phyloP scores from a whole-genome alignment of 2,329 filamentous ascomycete species.

The Dothideomycetes sp. region DNA sequence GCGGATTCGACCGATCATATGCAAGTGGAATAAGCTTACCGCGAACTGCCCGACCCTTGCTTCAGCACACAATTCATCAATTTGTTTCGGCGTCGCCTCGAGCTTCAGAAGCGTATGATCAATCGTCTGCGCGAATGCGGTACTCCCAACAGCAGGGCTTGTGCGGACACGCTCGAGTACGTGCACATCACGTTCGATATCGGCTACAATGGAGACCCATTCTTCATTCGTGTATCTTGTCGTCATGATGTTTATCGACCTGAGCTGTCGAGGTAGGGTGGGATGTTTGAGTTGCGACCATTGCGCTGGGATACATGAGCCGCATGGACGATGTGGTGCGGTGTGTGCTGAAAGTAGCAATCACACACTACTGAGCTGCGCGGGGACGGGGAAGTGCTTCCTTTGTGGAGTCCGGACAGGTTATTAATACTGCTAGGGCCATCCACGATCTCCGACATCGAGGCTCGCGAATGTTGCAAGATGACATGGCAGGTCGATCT shows the following conservation, averaged over 20 bases:
- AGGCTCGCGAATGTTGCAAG: no score
- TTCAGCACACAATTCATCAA: slow-evolving; percentile 45
- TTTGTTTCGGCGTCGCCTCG: slow-evolving; percentile 35
- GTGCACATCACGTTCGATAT: slow-evolving; percentile 18
- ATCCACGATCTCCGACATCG: no score
- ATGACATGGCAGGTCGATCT: no score
- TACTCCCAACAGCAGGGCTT: slow-evolving; percentile 8
- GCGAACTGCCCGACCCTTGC: slow-evolving; percentile 37
- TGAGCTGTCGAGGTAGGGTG: neutral
- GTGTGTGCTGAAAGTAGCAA: no score
- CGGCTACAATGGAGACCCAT: slow-evolving; percentile 30
- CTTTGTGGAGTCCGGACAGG: no score
- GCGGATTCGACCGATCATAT: no score
- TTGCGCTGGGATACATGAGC: neutral
- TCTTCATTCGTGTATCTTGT: slow-evolving; percentile 35
- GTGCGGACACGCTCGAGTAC: slow-evolving; percentile 3
- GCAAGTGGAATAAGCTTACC: slow-evolving; percentile 21
- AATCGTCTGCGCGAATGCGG: slow-evolving; percentile 21
- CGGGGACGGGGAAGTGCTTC: no score
- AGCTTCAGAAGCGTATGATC: slow-evolving; percentile 41
- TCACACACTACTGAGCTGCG: no score
- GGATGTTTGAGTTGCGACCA: neutral
- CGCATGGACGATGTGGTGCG: no score
- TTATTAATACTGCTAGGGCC: no score
- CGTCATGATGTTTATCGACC: slow-evolving; percentile 15